Base-by-base conservation (phyloP, 2,329 filamentous ascomycete species). In the Botrytis tulipae region DNA sequence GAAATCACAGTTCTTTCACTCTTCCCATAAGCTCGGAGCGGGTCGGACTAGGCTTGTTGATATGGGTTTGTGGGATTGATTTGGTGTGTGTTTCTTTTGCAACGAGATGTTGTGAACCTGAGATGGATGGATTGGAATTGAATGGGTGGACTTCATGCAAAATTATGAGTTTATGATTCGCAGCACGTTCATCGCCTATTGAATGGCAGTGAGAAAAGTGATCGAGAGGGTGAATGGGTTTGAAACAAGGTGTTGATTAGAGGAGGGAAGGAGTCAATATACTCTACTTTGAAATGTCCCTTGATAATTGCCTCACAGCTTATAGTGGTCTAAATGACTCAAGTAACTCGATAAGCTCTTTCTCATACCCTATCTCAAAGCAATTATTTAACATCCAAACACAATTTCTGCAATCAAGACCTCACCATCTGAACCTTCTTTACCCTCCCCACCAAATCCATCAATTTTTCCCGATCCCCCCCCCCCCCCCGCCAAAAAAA, bases 101-200 rank as follows among this genome's bases (percentile, higher is more conserved):
- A n/a, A 14, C 9, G 4, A 6, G 10, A 51, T 51, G 25, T 12
- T 14, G 40, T 14, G 40, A 0, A 14, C 40, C 14, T 42, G 12
- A 16, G 40, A 12, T 42, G 40, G 12, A 42, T 51, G 9, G 3
- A 18, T 10, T 10, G 22, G 3, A 48, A 25, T 48, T 9, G 8
- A 12, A 12, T 48, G 7, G 42, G 4, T 48, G 1, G 4, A 12
- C 5, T 25, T 5, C 22, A 2, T 12, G 1, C 0, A 0, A 48
- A 12, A 25, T 25, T 0, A 5, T 22, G 0, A 48, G 22, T 25
- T 8, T 12, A 48, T 48, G 22, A 4, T 12, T 22, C 46, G 10
- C 46, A 25, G 46, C 46, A 51, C 10, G 4, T 51, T 25, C 46
- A n/a, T 51, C 46, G 3, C 46, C 10, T 22, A n/a, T 25, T 12